Conservation (phyloP, 1,284 basidiomycete genomes). For the Ceratobasidium sp. region DNA sequence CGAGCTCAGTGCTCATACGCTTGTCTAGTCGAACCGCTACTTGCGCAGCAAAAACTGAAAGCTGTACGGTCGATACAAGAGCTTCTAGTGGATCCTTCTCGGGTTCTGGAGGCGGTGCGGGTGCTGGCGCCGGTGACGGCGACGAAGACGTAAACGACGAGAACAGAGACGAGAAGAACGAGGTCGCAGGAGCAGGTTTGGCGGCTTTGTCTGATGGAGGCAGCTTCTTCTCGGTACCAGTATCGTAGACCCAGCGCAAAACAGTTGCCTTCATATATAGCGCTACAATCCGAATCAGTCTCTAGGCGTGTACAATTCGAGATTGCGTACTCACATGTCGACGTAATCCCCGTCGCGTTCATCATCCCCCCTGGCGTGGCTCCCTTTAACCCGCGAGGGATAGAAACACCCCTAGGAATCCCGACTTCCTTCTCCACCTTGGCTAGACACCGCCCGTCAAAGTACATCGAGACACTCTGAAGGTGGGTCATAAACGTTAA, state of each 20-base stretch:
- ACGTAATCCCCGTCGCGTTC: slow-evolving; percentile 72
- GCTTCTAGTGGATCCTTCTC: slow-evolving; percentile 65
- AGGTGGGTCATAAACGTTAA: slow-evolving; percentile 94
- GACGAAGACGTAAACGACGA: slow-evolving; percentile 64
- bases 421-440: slow-evolving; percentile 77
- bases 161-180: slow-evolving; percentile 82
- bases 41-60: slow-evolving; percentile 87
- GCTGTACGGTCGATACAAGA: slow-evolving; percentile 72
- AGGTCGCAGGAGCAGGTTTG: slow-evolving; percentile 55
- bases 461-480: slow-evolving; percentile 77
- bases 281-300: slow-evolving; percentile 57
- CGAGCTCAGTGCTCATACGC: slow-evolving; percentile 81
- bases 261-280: slow-evolving; percentile 86
- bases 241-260: slow-evolving; percentile 81
- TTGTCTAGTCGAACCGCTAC: slow-evolving; percentile 78
- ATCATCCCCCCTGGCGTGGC: slow-evolving; percentile 67
- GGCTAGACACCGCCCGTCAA: slow-evolving; percentile 82
- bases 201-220: slow-evolving; percentile 50
- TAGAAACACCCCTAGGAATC: slow-evolving; percentile 64
- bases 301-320: slow-evolving; percentile 6
- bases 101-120: slow-evolving; percentile 53
- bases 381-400: slow-evolving; percentile 64
- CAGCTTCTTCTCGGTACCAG: slow-evolving; percentile 71
- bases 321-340: slow-evolving; percentile 64
- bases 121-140: slow-evolving; percentile 57